phyloP scores from a whole-genome alignment of 768 basidiomycete genomes.

The Tulasnella sp. region DNA sequence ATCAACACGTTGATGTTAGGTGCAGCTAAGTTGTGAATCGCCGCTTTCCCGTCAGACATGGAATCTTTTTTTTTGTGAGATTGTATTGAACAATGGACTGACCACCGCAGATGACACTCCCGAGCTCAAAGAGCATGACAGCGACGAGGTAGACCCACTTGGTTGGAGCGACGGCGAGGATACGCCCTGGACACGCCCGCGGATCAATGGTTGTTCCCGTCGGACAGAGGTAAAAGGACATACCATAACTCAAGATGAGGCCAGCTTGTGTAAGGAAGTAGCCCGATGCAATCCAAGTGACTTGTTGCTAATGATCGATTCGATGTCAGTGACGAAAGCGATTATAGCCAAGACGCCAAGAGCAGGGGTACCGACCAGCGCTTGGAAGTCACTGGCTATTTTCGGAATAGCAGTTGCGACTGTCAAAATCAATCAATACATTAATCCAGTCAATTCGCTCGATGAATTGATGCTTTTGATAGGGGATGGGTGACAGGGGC shows the following conservation, averaged over 20 bases:
- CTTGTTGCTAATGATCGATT: not conserved
- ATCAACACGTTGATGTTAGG: conserved; percentile 27
- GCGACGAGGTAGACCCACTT: conserved; percentile 26
- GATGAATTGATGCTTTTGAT: too few species aligned
- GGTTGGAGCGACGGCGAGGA: conserved; percentile 21
- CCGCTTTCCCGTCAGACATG: conserved; percentile 24
- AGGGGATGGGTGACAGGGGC: not conserved
- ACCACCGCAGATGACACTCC: conserved; percentile 35
- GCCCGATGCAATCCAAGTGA: conserved; percentile 19
- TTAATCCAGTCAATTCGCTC: too few species aligned
- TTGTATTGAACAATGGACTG: not conserved
- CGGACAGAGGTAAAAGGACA: not conserved
- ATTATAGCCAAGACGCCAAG: too few species aligned
- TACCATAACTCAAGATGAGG: conserved; percentile 17
- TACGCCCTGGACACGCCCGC: conserved; percentile 1
- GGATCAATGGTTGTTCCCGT: too few species aligned
- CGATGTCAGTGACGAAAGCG: not conserved
- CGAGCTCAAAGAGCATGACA: conserved; percentile 35
- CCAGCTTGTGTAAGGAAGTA: conserved; percentile 19
- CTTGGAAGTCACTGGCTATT: conserved; percentile 16
- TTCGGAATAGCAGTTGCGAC: conserved; percentile 12
- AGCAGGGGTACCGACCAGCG: not conserved
- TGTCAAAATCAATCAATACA: too few species aligned
- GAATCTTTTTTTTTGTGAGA: not conserved
- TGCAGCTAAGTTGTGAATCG: conserved; percentile 23